Base-by-base conservation (phyloP, 805 yeast species). In the Saturnispora gosingensis region DNA sequence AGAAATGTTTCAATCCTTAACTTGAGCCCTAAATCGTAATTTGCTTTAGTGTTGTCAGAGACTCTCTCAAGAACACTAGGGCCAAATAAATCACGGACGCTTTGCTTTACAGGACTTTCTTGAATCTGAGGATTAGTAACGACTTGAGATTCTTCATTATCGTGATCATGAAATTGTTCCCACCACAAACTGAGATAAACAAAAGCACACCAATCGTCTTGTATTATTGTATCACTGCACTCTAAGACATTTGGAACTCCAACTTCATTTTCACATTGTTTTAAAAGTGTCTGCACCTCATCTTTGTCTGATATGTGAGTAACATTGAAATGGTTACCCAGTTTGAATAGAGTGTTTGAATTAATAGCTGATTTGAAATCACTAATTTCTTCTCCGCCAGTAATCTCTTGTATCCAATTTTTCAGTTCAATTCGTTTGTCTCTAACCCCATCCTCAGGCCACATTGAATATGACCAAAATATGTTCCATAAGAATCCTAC, bases 161-260 rank as follows among this genome's bases (percentile, higher is more conserved):
- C n/a, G 53, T 43, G 16, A 15, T 16, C 28, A 51, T 59, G 48
- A 73, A 73, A 22, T 69, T 67, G 46, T 11, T 77, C 78, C 64
- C 72, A 81, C 81, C 83, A 77, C 58, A 81, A 77, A 13, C 82
- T 73, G 10, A 81, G 63, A 59, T 78, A 82, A 16, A 82, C 74
- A 56, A 82, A 71, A 15, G 82, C 69, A 40, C 82, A 73, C 56
- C 78, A 74, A 55, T 82, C 88, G 55, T 82, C 87, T 0, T 38
- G 34, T 3, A 30, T 24, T n/a, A 38, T 18, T 11, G 13, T 11
- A 38, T 38, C 24, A 7, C 22, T 20, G 22, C 24, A 16, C 5
- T 18, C 18, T 10, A 38, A 20, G 18, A 38, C 22, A 38, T 38
- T 38, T 38, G 42, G 42, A 38, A 38, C 18, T 8, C 22, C 22